Conservation (phyloP, 495 filamentous ascomycete species). For the Aspergillus sclerotioniger region DNA sequence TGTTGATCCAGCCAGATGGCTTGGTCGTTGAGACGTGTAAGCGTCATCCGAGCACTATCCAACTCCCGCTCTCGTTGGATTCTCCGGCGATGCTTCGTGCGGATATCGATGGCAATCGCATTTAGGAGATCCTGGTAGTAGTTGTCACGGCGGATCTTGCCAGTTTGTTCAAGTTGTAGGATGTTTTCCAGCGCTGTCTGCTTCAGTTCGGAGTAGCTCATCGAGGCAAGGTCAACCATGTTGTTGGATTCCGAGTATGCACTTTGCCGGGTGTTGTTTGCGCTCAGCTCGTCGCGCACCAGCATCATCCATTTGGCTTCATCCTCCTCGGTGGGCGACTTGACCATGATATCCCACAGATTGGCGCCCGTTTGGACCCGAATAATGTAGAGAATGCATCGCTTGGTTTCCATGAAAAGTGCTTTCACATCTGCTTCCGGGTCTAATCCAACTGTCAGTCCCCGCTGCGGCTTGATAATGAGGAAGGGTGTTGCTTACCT, state of each 20-base stretch:
- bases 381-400: slow-evolving; percentile 97
- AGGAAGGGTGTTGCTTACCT: slow-evolving; percentile 38
- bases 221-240: slow-evolving; percentile 81
- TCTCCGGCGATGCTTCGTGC: slow-evolving; percentile 89
- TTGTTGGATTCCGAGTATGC: slow-evolving; percentile 89
- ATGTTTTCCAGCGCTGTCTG: slow-evolving; percentile 92
- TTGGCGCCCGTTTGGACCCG: slow-evolving; percentile 90
- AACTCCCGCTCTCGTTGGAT: slow-evolving; percentile 88
- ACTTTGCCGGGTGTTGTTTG: slow-evolving; percentile 65
- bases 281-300: slow-evolving; percentile 76
- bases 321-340: slow-evolving; percentile 81
- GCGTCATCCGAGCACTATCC: slow-evolving; percentile 81
- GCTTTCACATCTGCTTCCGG: slow-evolving; percentile 89
- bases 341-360: slow-evolving; percentile 92
- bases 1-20: slow-evolving; percentile 90
- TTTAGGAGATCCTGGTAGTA: slow-evolving; percentile 96
- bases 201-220: slow-evolving; percentile 92
- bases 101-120: slow-evolving; percentile 93
- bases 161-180: slow-evolving; percentile 76
- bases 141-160: slow-evolving; percentile 86
- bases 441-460: slow-evolving; percentile 45
- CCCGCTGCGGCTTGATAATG: background rate
- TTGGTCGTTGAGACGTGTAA: slow-evolving; percentile 84
- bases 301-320: slow-evolving; percentile 83
- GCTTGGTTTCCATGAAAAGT: slow-evolving; percentile 96